A percentile compares a stretch with the other conserved stretches of the same genome.
Evolutionary conservation across 1,284 basidiomycete genomes (phyloP).

Genomic region (Paramarasmius palmivorus): DNA sequence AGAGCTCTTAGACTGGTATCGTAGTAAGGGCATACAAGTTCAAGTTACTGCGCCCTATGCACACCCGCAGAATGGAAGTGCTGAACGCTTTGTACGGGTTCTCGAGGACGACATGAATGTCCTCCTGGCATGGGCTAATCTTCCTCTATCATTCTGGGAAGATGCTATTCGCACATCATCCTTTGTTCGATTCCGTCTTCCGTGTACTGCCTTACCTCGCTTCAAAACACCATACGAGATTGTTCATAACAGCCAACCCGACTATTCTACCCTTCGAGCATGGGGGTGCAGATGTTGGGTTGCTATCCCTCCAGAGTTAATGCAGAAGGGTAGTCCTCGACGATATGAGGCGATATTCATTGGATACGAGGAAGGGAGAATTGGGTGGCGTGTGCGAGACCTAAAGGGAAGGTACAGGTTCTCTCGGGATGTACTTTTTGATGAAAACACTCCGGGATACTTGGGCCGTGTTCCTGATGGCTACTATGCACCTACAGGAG

Average conservation of each 20-base stretch:
- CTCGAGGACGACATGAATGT: conserved; percentile 27
- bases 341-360: conserved; percentile 24
- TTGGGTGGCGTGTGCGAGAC: conserved; percentile 18
- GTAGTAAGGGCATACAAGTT: background rate
- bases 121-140: conserved; percentile 24
- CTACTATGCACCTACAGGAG: background rate
- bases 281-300: conserved; percentile 26
- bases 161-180: background rate
- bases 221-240: background rate
- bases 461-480: background rate
- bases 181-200: background rate
- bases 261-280: conserved; percentile 1
- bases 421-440: conserved; percentile 16
- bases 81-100: conserved; percentile 30
- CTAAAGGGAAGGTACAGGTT: conserved; percentile 13
- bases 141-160: conserved; percentile 15
- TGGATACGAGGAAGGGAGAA: conserved; percentile 20
- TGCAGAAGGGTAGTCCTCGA: conserved; percentile 17
- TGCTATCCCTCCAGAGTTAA: conserved; percentile 19
- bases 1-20: background rate
- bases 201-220: background rate
- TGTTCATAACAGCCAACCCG: background rate
- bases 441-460: background rate
- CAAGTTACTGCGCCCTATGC: conserved; percentile 21
- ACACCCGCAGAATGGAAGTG: conserved; percentile 32